Base-by-base conservation (phyloP, 352 stramenopile genomes). In the Globisporangium uncinulatum region DNA sequence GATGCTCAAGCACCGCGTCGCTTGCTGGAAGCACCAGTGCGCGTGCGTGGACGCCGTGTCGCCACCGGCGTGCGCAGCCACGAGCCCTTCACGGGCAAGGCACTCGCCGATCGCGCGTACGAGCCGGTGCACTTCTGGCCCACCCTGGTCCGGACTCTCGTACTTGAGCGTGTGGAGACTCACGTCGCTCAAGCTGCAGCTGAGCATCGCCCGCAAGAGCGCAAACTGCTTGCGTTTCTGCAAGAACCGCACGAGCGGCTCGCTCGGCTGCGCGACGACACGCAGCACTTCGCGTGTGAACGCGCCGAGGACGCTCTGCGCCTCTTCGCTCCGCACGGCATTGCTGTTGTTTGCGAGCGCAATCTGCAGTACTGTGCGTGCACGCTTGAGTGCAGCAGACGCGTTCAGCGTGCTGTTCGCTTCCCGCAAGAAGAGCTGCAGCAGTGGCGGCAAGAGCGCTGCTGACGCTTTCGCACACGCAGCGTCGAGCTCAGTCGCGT, bases 1-100 rank as follows among this genome's bases (percentile, higher is more conserved):
- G 31, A 87, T 85, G 41, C 69, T 79, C 60, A 89, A 92, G 52
- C 79, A 89, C 15, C 77, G 77, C 31, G 83, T 79, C 11, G 82
- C 66, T 55, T 92, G 82, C 49, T 86, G 72, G 63, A 87, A 87
- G 50, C 76, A 89, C 66, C 77, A 87, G 10, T 62, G 66, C 15
- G 77, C 72, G 29, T 83, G 69, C 36, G 61, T 3, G 15, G 24
- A 29, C 24, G 24, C 24, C 51, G 71, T 63, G 46, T 81, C 63
- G 31, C 76, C 49, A 6, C 71, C 64, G 9, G 65, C 65, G 46
- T 29, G 20, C 31, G 65, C 69, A 32, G 78, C 63, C 17, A 75
- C 56, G 34, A 84, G 63, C 11, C 81, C 81, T 65, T 89, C 79
- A 36, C 67, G 82, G 9, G 73, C 76, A 2, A 91, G 50, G 56